Conservation (phyloP, 23 red algal species). For the Cyanidium caldarium region DNA sequence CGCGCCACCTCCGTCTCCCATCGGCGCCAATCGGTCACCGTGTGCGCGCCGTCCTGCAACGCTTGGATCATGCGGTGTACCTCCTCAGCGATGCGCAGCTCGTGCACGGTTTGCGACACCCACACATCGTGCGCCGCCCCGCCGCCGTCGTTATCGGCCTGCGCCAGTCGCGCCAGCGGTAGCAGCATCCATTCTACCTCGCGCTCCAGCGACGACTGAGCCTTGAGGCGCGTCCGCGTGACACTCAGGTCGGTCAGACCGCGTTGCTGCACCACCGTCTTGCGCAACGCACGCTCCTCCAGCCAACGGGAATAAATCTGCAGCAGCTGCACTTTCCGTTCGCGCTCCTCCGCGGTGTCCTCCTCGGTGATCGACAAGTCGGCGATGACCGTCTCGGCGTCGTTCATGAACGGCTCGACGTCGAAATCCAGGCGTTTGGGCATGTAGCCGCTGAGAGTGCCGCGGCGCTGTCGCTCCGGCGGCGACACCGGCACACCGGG, state of each 20-base stretch:
- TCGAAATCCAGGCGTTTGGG: slow-evolving; percentile 76
- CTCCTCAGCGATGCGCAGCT: not conserved
- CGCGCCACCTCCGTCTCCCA: no score
- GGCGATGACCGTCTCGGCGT: slow-evolving; percentile 59
- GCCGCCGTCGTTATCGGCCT: no score
- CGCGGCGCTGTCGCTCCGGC: not conserved
- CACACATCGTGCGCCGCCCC: not conserved
- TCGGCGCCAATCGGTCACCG: no score
- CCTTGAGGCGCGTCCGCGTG: not conserved
- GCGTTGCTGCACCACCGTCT: slow-evolving; percentile 42
- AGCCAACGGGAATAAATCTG: slow-evolving; percentile 56
- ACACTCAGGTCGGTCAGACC: slow-evolving; percentile 4
- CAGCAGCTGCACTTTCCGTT: slow-evolving; percentile 33
- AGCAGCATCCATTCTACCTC: not conserved
- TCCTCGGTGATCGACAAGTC: slow-evolving; percentile 27
- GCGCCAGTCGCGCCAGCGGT: not conserved
- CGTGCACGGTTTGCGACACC: not conserved
- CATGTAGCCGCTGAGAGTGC: slow-evolving; percentile 30
- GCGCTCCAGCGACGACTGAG: not conserved
- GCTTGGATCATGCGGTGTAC: no score
- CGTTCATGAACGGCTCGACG: slow-evolving; percentile 61
- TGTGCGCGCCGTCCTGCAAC: no score
- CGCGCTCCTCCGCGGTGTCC: slow-evolving; percentile 19
- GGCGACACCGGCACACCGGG: not conserved
- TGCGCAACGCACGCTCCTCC: slow-evolving; percentile 34